Evolutionary conservation across 2,329 filamentous ascomycete genomes (phyloP).

Genomic region (Pyrenochaeta sp.): DNA sequence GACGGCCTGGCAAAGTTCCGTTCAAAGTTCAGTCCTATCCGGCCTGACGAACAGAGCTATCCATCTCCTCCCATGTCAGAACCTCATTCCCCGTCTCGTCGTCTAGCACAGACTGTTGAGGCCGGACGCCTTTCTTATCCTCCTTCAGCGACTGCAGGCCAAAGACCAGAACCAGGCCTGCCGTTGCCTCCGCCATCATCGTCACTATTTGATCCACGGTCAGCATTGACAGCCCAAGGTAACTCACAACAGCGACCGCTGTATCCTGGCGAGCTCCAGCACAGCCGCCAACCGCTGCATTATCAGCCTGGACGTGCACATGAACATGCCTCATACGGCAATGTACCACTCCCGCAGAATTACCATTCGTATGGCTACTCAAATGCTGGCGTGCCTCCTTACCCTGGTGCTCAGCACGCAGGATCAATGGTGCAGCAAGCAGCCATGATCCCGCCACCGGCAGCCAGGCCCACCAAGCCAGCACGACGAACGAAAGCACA

Average conservation of each 20-base stretch:
- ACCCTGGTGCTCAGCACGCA: constrained; percentile 33
- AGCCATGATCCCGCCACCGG: constrained; percentile 41
- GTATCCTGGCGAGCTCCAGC: constrained; percentile 41
- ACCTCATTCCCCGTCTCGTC: constrained; percentile 54
- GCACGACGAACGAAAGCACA: constrained; percentile 71
- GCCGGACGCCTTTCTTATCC: constrained; percentile 38
- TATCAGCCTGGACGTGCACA: constrained; percentile 35
- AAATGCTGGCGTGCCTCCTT: constrained; percentile 29
- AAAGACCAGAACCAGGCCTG: constrained; percentile 30
- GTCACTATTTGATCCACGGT: constrained; percentile 33
- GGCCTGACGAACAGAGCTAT: constrained; percentile 50
- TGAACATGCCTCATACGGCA: constrained; percentile 35
- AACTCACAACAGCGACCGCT: constrained; percentile 34
- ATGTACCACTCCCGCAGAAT: constrained; percentile 27
- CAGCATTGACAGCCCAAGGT: constrained; percentile 24
- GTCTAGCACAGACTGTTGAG: constrained; percentile 45
- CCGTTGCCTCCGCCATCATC: constrained; percentile 35
- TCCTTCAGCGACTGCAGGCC: constrained; percentile 28
- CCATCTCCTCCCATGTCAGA: constrained; percentile 62
- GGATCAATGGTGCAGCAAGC: constrained; percentile 43
- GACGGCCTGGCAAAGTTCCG: constrained; percentile 43
- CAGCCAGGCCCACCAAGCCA: constrained; percentile 40
- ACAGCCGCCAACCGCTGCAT: constrained; percentile 28
- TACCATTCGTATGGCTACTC: constrained; percentile 44
- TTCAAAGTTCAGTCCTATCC: constrained; percentile 44